Evolutionary conservation across 176 grass and related monocot genomes (phyloP).

Genomic region (Olyra latifolia): DNA sequence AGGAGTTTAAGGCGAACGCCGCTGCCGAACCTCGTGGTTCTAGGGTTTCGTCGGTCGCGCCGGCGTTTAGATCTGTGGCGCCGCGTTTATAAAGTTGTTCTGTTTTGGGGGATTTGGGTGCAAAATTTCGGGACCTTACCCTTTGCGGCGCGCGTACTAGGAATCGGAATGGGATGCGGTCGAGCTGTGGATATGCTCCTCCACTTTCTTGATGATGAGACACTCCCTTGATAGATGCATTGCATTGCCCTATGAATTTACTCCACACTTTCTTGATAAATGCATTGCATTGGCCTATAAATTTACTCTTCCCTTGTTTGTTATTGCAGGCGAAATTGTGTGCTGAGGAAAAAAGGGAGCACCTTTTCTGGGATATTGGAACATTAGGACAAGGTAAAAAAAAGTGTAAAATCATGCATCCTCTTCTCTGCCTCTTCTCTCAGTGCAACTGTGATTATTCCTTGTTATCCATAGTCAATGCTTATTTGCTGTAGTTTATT

Average conservation of each 20-base stretch:
- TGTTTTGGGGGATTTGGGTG: no score
- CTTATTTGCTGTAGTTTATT: background rate
- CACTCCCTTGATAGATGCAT: background rate
- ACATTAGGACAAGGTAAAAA: slow-evolving; percentile 46
- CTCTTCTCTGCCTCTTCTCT: background rate
- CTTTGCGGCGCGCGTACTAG: background rate
- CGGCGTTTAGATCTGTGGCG: slow-evolving; percentile 4
- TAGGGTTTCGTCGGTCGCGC: background rate
- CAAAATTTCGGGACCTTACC: background rate
- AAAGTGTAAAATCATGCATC: slow-evolving; percentile 34
- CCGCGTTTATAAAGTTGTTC: background rate
- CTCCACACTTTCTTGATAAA: no score
- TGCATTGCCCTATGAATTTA: background rate
- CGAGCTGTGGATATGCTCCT: background rate
- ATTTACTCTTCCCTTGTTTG: no score
- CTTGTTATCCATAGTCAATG: background rate
- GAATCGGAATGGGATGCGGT: background rate
- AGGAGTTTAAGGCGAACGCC: background rate
- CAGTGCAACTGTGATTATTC: background rate
- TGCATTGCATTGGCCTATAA: no score
- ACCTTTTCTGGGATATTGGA: background rate
- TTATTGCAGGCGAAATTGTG: slow-evolving; percentile 6
- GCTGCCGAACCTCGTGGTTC: background rate
- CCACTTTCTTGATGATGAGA: no score
- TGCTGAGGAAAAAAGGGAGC: background rate